phyloP scores from a whole-genome alignment of 2,329 filamentous ascomycete species.

The Leptosphaerulina australis region DNA sequence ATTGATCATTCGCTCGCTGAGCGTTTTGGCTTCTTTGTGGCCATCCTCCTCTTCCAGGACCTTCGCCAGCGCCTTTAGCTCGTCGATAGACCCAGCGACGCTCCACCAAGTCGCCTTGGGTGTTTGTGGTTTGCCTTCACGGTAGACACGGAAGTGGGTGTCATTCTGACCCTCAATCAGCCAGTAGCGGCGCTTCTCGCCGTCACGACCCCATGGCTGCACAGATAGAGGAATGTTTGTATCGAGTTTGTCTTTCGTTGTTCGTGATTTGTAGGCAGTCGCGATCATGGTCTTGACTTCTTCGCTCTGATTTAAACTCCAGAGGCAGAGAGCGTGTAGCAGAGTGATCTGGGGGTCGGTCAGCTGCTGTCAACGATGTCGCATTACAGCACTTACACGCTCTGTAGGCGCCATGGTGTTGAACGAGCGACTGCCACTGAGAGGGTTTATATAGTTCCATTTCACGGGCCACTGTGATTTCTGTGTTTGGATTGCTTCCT shows the following conservation, averaged over 20 bases:
- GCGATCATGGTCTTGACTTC: slow-evolving; percentile 80
- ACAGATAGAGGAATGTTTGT: slow-evolving; percentile 86
- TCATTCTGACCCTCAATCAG: slow-evolving; percentile 93
- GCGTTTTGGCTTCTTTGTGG: slow-evolving; percentile 76
- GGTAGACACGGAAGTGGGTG: slow-evolving; percentile 90
- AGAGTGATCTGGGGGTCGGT: slow-evolving; percentile 70
- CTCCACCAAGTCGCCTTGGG: slow-evolving; percentile 88
- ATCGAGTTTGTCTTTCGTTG: slow-evolving; percentile 80
- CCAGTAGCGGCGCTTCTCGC: slow-evolving; percentile 90
- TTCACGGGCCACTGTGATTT: slow-evolving; percentile 84
- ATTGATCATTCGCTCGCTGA: slow-evolving; percentile 76
- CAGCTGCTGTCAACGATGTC: slow-evolving; percentile 21
- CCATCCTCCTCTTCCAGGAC: slow-evolving; percentile 80
- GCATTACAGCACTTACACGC: slow-evolving; percentile 64
- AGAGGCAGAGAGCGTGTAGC: slow-evolving; percentile 81
- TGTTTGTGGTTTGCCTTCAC: slow-evolving; percentile 83
- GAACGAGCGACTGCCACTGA: slow-evolving; percentile 81
- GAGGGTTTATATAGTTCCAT: slow-evolving; percentile 83
- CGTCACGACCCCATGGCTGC: slow-evolving; percentile 88
- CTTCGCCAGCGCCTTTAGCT: slow-evolving; percentile 74
- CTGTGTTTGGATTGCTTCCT: slow-evolving; percentile 87
- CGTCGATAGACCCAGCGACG: slow-evolving; percentile 87
- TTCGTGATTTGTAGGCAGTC: slow-evolving; percentile 68
- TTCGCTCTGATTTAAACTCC: slow-evolving; percentile 89
- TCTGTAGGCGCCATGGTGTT: slow-evolving; percentile 79